A percentile compares a stretch with the other conserved stretches of the same genome.
Conservation (phyloP, 768 basidiomycete species). For the Russula vinacea region DNA sequence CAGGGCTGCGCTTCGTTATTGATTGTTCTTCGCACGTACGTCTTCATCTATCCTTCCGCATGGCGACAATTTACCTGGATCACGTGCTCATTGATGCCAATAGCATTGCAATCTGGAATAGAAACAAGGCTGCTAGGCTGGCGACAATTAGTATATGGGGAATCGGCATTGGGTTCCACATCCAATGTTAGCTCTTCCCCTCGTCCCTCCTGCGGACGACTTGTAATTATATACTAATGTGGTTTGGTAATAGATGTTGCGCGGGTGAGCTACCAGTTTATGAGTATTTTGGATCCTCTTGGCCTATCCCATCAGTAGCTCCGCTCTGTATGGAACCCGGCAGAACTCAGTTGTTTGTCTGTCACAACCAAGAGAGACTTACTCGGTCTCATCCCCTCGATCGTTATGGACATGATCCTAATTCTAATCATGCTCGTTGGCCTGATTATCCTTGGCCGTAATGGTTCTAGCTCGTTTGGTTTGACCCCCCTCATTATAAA, state of each 20-base stretch:
- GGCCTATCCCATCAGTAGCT: neutral
- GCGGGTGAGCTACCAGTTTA: neutral
- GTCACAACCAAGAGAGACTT: neutral
- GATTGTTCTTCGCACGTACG: constrained; percentile 19
- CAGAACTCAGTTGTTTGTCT: neutral
- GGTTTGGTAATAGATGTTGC: neutral
- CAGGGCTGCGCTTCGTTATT: constrained; percentile 3
- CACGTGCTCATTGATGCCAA: neutral
- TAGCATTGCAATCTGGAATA: constrained; percentile 19
- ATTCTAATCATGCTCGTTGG: constrained; percentile 9
- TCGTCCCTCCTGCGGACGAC: too few species aligned
- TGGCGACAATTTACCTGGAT: neutral
- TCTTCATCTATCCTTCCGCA: neutral
- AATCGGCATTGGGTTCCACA: constrained; percentile 3
- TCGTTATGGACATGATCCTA: neutral
- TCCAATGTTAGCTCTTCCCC: neutral
- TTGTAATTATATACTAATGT: neutral
- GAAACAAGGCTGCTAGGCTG: neutral
- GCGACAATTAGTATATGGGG: neutral
- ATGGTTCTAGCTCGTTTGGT: neutral
- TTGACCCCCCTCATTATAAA: neutral
- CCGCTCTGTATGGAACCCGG: neutral
- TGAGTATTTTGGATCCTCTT: neutral
- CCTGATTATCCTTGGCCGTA: neutral
- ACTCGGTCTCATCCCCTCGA: neutral